Evolutionary conservation across 805 yeast genomes (phyloP).

Genomic region (Sporopachydermia quercuum): DNA sequence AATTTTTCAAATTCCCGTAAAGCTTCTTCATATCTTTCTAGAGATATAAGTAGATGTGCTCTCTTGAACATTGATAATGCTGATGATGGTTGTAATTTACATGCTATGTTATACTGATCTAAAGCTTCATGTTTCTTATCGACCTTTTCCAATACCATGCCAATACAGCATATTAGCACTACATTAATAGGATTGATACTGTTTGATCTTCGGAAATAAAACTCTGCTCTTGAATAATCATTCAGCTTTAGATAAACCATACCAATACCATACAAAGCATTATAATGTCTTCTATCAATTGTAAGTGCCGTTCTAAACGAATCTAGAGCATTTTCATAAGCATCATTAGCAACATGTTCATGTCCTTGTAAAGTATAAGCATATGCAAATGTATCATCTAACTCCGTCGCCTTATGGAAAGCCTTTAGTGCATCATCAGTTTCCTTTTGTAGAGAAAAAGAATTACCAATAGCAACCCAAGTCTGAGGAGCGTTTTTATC

Average conservation of each 20-base stretch:
- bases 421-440: constrained; percentile 83
- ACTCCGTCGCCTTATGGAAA: constrained; percentile 60
- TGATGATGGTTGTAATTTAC: constrained; percentile 68
- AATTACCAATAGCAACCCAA: constrained; percentile 87
- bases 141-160: constrained; percentile 76
- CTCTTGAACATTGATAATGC: constrained; percentile 80
- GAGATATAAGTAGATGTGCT: constrained; percentile 63
- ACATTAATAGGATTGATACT: constrained; percentile 83
- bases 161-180: constrained; percentile 82
- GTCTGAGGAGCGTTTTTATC: constrained; percentile 61
- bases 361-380: constrained; percentile 92
- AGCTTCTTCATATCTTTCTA: constrained; percentile 62
- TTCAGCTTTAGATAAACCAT: constrained; percentile 85
- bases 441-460: constrained; percentile 69
- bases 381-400: constrained; percentile 61
- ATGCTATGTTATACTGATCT: constrained; percentile 69
- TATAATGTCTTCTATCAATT: constrained; percentile 72
- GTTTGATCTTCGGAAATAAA: constrained; percentile 76
- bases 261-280: constrained; percentile 92
- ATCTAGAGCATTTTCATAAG: constrained; percentile 76
- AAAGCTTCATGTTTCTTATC: constrained; percentile 59
- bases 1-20: constrained; percentile 60
- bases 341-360: constrained; percentile 77
- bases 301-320: constrained; percentile 68
- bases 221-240: constrained; percentile 67